phyloP scores from a whole-genome alignment of 441 rosid species.

The Biscutella laevigata region DNA sequence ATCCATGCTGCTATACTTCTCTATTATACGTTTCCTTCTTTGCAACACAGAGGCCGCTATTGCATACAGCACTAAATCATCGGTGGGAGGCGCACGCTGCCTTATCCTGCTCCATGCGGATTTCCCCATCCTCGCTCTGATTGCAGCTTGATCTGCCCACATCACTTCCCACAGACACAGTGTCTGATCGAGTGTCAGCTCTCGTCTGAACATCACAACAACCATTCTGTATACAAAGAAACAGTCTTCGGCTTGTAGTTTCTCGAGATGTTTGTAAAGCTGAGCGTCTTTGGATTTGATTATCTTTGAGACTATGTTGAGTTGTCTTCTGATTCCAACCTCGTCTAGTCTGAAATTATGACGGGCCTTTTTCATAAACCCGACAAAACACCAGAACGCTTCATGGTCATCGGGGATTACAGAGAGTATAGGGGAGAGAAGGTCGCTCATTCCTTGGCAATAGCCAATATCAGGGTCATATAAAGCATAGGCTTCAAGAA shows the following conservation, averaged over 20 bases:
- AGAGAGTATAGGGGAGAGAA: slow-evolving; percentile 71
- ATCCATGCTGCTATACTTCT: slow-evolving; percentile 85
- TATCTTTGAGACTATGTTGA: slow-evolving; percentile 75
- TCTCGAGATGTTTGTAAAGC: slow-evolving; percentile 74
- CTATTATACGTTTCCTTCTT: slow-evolving; percentile 74
- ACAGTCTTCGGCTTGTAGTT: slow-evolving; percentile 90
- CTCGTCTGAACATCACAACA: slow-evolving; percentile 83
- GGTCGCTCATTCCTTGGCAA: slow-evolving; percentile 97
- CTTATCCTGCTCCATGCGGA: slow-evolving; percentile 81
- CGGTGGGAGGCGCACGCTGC: slow-evolving; percentile 77
- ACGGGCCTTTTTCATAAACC: slow-evolving; percentile 91
- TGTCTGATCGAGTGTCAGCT: slow-evolving; percentile 77
- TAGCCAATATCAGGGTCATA: slow-evolving; percentile 87
- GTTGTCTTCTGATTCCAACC: slow-evolving; percentile 82
- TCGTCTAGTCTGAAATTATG: slow-evolving; percentile 93
- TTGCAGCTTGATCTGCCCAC: slow-evolving; percentile 96
- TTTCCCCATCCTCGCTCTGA: slow-evolving; percentile 72
- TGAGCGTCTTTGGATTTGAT: slow-evolving; percentile 76
- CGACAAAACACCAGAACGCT: slow-evolving; percentile 95
- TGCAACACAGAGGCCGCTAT: slow-evolving; percentile 90
- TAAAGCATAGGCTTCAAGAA: slow-evolving; percentile 87
- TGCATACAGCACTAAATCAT: slow-evolving; percentile 76
- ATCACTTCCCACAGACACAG: slow-evolving; percentile 89
- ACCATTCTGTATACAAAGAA: slow-evolving; percentile 96
- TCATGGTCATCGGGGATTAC: slow-evolving; percentile 77